Conservation (phyloP, 106 monocot species). For the Acanthochlamys bracteata region DNA sequence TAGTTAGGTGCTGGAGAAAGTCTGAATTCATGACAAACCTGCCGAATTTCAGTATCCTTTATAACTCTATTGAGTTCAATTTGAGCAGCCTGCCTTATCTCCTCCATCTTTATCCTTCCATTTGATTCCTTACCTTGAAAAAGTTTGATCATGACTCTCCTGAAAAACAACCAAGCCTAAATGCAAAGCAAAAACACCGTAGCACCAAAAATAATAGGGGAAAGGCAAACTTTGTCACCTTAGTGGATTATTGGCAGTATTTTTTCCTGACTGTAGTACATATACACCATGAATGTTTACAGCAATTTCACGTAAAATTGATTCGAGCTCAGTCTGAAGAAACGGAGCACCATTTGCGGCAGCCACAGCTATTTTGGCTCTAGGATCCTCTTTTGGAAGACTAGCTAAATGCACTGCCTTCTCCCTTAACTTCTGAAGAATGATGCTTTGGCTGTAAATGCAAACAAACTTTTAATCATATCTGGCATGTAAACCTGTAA, state of each 20-base stretch:
- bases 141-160: conserved; percentile 52
- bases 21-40: conserved; percentile 46
- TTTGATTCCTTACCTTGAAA: conserved; percentile 33
- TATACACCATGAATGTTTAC: conserved; percentile 54
- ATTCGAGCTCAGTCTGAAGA: conserved; percentile 29
- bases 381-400: conserved; percentile 38
- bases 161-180: conserved; percentile 12
- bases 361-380: conserved; percentile 21
- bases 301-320: conserved; percentile 36
- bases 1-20: too few species aligned
- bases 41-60: conserved; percentile 43
- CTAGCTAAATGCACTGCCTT: conserved; percentile 25
- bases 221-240: conserved; percentile 25
- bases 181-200: too few species aligned
- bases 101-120: conserved; percentile 46
- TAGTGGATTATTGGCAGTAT: conserved; percentile 34
- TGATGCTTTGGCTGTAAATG: conserved; percentile 35
- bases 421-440: conserved; percentile 36
- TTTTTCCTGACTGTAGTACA: conserved; percentile 34
- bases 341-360: conserved; percentile 37
- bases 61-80: conserved; percentile 34
- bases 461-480: too few species aligned
- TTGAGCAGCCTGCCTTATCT: conserved; percentile 30
- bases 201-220: too few species aligned
- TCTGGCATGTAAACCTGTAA: too few species aligned